Base-by-base conservation (phyloP, 2,329 filamentous ascomycete genomes). In the Xylariaceae sp. region DNA sequence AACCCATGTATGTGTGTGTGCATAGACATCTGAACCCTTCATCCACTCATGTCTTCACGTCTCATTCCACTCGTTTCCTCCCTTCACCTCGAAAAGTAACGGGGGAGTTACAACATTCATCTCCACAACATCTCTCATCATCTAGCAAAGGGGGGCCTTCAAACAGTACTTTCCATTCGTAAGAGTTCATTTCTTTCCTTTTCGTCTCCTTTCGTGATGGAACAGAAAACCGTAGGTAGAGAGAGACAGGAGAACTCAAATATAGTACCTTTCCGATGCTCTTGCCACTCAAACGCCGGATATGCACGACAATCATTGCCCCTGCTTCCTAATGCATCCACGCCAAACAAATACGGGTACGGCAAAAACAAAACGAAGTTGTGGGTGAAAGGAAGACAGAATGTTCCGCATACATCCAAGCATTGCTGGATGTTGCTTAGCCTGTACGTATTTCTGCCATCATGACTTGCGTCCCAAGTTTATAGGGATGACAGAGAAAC, bases 281-380 rank as follows among this genome's bases (percentile, higher is more conserved):
- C 18, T 48, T 56, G 39, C 49, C 50, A 44, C 48, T 56, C 53
- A 64, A 30, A 64, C 59, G 59, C 59, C 59, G 39, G 55, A 30
- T 58, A 57, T 56, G 59, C 58, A 53, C 58, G 30, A 51, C 57
- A 57, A 51, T 53, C 55, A 55, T 61, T 30, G 53, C 54, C 59
- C 37, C 18, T 56, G 52, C 56, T 58, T 56, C 52, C 57, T 56
- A 34, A 56, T 60, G 55, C 49, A 61, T 64, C 55, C 58, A 59
- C 61, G 47, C 58, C 56, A 59, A 54, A 62, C 53, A 52, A 55
- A 61, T 49, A 57, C 23, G 44, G 49, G 30, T 35, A 23, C 13
- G 39, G 53, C 18, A 49, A 60, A 60, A 41, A 41, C 37, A 41
- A 41, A 62, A 59, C 49, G 50, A 39, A 53, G 50, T 34, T n/a